Evolutionary conservation across 2,329 filamentous ascomycete genomes (phyloP).

Genomic region (Exophiala viscosa): DNA sequence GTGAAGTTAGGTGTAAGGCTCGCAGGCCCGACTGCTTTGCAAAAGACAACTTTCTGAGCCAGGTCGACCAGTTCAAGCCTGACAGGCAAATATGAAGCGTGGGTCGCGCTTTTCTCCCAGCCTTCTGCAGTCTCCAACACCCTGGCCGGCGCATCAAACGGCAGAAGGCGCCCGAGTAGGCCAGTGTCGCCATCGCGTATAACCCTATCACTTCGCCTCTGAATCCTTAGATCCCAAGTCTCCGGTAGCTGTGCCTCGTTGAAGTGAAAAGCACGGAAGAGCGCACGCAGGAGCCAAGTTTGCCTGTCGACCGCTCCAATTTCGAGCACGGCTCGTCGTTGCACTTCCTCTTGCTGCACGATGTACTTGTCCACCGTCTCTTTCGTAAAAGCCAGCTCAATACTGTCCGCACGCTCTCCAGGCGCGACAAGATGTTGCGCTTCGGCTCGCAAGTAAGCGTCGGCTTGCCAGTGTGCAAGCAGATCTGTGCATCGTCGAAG

Average conservation of each 20-base stretch:
- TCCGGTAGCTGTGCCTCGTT: slow-evolving; percentile 50
- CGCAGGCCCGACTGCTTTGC: slow-evolving; percentile 12
- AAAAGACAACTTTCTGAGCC: not conserved
- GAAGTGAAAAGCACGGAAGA: slow-evolving; percentile 58
- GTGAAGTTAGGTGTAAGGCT: slow-evolving; percentile 6
- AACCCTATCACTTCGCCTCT: not conserved
- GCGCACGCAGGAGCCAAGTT: slow-evolving; percentile 51
- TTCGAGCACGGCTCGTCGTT: slow-evolving; percentile 23
- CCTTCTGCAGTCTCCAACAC: slow-evolving; percentile 11
- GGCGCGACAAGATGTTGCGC: slow-evolving; percentile 36
- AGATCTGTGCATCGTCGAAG: slow-evolving; percentile 60
- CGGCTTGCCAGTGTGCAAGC: slow-evolving; percentile 62
- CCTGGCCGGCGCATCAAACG: slow-evolving; percentile 10
- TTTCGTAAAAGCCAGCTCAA: slow-evolving; percentile 49
- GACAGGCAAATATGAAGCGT: slow-evolving; percentile 20
- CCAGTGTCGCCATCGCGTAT: slow-evolving; percentile 11
- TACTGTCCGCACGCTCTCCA: not conserved
- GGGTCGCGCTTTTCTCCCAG: slow-evolving; percentile 17
- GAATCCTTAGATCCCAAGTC: slow-evolving; percentile 28
- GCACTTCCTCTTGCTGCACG: slow-evolving; percentile 37
- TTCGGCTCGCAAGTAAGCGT: slow-evolving; percentile 58
- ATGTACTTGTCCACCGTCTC: slow-evolving; percentile 49
- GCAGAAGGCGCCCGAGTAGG: slow-evolving; percentile 15
- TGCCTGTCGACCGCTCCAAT: slow-evolving; percentile 27
- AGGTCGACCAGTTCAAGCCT: slow-evolving; percentile 22